Evolutionary conservation across 768 basidiomycete genomes (phyloP).

Genomic region (Russula compacta): DNA sequence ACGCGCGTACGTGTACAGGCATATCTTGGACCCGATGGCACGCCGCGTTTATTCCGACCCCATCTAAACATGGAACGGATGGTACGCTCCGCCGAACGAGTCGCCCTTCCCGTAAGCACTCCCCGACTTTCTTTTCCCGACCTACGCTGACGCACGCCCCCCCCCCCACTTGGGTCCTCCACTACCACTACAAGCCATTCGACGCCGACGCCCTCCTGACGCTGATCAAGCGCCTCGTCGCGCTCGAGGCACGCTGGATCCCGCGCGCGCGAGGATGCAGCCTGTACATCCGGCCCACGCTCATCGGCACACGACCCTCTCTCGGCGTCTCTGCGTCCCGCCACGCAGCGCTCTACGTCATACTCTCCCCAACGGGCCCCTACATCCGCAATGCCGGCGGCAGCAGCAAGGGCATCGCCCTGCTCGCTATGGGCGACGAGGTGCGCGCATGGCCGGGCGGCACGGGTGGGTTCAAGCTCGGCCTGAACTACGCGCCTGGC

Average conservation of each 20-base stretch:
- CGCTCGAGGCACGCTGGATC: conserved; percentile 77
- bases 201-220: conserved; percentile 38
- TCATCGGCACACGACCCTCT: conserved; percentile 42
- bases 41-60: conserved; percentile 61
- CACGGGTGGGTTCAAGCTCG: conserved; percentile 42
- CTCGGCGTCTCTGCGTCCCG: conserved; percentile 68
- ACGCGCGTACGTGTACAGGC: conserved; percentile 35
- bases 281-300: conserved; percentile 79
- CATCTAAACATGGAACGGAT: conserved; percentile 38
- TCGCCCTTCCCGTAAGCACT: background rate
- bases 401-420: conserved; percentile 25
- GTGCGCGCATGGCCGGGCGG: conserved; percentile 45
- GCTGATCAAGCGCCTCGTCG: conserved; percentile 58
- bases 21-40: conserved; percentile 62
- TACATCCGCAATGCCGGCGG: conserved; percentile 30
- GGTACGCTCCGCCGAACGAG: conserved; percentile 42
- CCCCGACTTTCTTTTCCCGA: background rate
- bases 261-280: conserved; percentile 65
- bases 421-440: conserved; percentile 36
- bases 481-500: conserved; percentile 28
- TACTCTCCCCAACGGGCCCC: conserved; percentile 55
- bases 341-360: conserved; percentile 79
- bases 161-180: too few relatives aligned
- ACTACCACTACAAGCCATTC: conserved; percentile 28
- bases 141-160: background rate